phyloP scores from a whole-genome alignment of 331 rosid species.

The Prunus yedoensis region DNA sequence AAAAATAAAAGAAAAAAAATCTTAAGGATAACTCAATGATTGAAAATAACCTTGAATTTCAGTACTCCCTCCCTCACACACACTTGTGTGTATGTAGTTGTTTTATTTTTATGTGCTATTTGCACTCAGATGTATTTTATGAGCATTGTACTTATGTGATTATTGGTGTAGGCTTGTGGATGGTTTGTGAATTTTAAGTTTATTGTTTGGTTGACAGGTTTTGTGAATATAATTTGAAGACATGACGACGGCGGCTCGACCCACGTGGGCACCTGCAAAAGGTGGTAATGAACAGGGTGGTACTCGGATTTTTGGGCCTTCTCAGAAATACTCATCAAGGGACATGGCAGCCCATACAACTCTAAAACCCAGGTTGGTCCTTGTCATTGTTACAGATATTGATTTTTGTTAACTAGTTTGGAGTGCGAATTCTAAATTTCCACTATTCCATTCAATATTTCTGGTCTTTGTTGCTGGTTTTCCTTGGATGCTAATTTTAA shows the following conservation, averaged over 20 bases:
- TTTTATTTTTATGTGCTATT: background rate
- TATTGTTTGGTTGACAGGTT: conserved; percentile 7
- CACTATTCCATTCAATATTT: background rate
- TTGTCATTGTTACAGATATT: background rate
- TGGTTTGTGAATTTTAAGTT: background rate
- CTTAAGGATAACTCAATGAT: background rate
- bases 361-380: conserved; percentile 52
- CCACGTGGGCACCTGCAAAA: conserved; percentile 99
- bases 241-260: conserved; percentile 98
- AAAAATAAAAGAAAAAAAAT: background rate
- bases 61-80: background rate
- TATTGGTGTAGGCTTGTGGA: background rate
- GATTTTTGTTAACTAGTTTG: background rate
- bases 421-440: background rate
- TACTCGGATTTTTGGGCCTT: conserved; percentile 90
- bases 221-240: conserved; percentile 3
- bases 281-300: conserved; percentile 99
- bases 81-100: background rate
- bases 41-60: background rate
- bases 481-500: background rate
- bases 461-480: background rate
- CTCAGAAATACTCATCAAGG: conserved; percentile 89
- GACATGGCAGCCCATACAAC: conserved; percentile 87
- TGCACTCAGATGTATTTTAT: background rate
- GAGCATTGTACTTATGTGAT: background rate